Evolutionary conservation across 768 basidiomycete species (phyloP), one percentile per base, ranked within the genome.

Genomic region (Mycena chlorophos): DNA sequence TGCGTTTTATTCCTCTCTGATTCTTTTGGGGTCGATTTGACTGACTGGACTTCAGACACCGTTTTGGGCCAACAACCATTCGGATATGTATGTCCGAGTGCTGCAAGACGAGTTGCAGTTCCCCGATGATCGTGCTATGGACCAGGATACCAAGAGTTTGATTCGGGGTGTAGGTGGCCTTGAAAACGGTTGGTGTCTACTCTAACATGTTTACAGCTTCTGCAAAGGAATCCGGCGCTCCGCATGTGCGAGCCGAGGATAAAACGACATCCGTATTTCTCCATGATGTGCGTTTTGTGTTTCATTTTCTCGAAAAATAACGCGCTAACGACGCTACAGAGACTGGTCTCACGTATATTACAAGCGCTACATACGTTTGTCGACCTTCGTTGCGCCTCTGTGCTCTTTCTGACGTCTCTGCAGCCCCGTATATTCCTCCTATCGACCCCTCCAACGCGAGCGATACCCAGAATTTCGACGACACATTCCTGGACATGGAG

Each of bases 401-500:
- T n/a, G n/a, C n/a, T n/a, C n/a, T n/a, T n/a, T n/a, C n/a, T n/a
- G n/a, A n/a, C n/a, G n/a, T n/a, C n/a, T n/a, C n/a, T n/a, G 25
- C 62, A 93, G 91, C 94, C 73, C 92, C 92, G 38, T 93, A 94
- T 79, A 92, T 94, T 66, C 92, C 92, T 14, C 88, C 88, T 27
- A 91, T 94, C 67, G 91, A 95, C 69, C 88, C 91, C 20, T 83
- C 84, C 38, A 92, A 96, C 73, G 94, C 94, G 57, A 86, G 87
- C 64, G 97, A 99, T 81, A 95, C 92, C 61, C 91, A 91, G 70
- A 98, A 98, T 73, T 99, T 98, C 71, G 96, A 98, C 71, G 91
- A 95, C 58, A 87, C 91, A 38, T 98, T 96, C 84, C 81, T 98
- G 56, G 91, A 91, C 67, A 96, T 98, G 91, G 88, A 89, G 61